Base-by-base conservation (phyloP, 208 protist species). In the Leishmania guyanensis region DNA sequence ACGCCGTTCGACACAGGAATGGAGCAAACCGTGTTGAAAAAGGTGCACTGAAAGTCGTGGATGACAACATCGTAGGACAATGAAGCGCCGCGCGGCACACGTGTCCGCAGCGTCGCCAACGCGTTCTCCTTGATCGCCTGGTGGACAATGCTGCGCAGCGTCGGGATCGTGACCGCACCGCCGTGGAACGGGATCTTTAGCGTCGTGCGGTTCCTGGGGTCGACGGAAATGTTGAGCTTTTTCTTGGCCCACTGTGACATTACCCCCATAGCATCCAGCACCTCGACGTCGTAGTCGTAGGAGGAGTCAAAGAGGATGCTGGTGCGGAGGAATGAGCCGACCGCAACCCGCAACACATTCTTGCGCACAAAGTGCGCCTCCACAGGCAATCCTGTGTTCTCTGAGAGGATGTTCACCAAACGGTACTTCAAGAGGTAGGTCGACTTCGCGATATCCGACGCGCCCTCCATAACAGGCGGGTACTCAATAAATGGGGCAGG, bases 31-130 rank as follows among this genome's bases (percentile, higher is more conserved):
- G 66, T 76, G 60, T 80, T 80, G 65, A 82, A 76, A 12, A 75
- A 1, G 14, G 39, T 46, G 79, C 83, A 86, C 26, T 66, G 58
- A 50, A 78, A 77, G 73, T 83, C 83, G 22, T 79, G 46, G 36
- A 78, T 66, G 48, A 86, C 72, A 29, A 86, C 33, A 53, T 86
- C 83, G 58, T 72, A 78, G 53, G 62, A 53, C 39, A 86, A 17
- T 54, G 51, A 17, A n/a, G 51, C 66, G 1, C 39, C 22, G 53
- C 75, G 77, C 14, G 83, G 83, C 39, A 85, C 26, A n/a, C 46
- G 48, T 3, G 82, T 80, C 39, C 62, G 69, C 64, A 84, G 54
- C 26, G 69, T n/a, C 43, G 66, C 78, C 68, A 70, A 20, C 26
- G 70, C 20, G 70, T 51, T 48, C 33, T 81, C 70, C 3, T 12